phyloP scores from a whole-genome alignment of 2,329 filamentous ascomycete genomes.

The Venturia aucupariae region DNA sequence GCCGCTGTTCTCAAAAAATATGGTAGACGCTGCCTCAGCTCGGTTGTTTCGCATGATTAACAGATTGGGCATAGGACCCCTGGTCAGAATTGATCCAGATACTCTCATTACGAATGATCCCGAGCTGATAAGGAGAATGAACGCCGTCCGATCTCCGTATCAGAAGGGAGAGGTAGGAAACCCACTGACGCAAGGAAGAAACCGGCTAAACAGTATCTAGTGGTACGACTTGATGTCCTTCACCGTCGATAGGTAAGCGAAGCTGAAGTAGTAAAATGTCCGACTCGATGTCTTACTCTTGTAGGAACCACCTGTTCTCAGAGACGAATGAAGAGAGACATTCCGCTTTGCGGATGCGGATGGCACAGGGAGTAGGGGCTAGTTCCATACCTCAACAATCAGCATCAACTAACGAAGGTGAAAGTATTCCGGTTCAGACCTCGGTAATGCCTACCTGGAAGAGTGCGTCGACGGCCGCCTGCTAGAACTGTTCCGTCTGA shows the following conservation, averaged over 20 bases:
- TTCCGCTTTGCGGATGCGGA: neutral
- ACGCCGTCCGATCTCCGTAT: slow-evolving; percentile 11
- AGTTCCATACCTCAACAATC: neutral
- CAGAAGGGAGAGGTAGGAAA: slow-evolving; percentile 7
- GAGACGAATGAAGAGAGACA: slow-evolving; percentile 12
- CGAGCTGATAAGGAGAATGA: slow-evolving; percentile 14
- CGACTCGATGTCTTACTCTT: neutral
- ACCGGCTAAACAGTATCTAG: neutral
- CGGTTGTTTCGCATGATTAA: neutral
- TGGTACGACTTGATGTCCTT: slow-evolving; percentile 10
- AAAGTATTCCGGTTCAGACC: slow-evolving; percentile 21
- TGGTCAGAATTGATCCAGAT: slow-evolving; percentile 10
- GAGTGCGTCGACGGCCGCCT: slow-evolving; percentile 28
- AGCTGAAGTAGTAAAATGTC: neutral
- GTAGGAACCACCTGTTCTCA: slow-evolving; percentile 9
- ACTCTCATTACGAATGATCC: slow-evolving; percentile 15
- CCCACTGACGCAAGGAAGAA: neutral
- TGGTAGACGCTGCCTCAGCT: neutral
- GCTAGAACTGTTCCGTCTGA: slow-evolving; percentile 25
- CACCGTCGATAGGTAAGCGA: neutral
- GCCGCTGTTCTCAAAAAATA: slow-evolving; percentile 10
- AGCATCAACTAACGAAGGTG: neutral
- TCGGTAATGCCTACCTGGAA: slow-evolving; percentile 30
- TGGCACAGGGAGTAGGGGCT: slow-evolving; percentile 10
- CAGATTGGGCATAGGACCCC: neutral